Base-by-base conservation (phyloP, 306 rosid species). In the Ziziphus jujuba region DNA sequence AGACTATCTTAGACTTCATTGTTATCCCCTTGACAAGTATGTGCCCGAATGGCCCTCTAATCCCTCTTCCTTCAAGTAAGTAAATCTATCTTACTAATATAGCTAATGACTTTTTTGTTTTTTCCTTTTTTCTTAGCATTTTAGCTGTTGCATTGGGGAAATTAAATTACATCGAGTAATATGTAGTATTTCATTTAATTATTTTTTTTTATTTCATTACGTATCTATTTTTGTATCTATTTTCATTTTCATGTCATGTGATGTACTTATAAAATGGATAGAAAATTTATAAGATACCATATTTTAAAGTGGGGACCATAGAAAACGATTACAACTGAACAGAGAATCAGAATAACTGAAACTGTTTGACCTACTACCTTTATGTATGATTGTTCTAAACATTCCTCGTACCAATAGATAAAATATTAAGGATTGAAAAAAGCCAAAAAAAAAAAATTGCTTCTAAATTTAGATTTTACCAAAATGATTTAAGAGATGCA, bases 1-100 rank as follows among this genome's bases (percentile, higher is more conserved):
- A 50, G 99, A 95, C 59, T 95, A 88, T 57, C 96, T 95, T 6
- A 71, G 99, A 10, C 96, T 93, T 48, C 99, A 93, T 68, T 93
- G 99, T 28, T 66, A 90, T 61, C 99, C 99, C 12, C 67, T 95
- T 31, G 81, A 89, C 2, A 72, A 84, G 28, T 95, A 77, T 70
- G 77, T 65, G 2, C 88, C 85, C 1, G 85, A 90, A 34, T 93
- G 99, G 99, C 99, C 99, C 16, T 77, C 91, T 1, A 84, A 75
- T 48, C 99, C 99, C 17, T 71, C 90, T 21, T 72, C 84, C 19
- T 90, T 95, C 95, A 90, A 80, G 97, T 93, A 78, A 43, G 70
- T 66, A 0, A 1, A 14, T 51, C 45, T 17, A 19, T 33, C 13
- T 49, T 56, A 59, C 0, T 53, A 65, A 14, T n/a, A 0, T 7